Percentiles rank a stretch among this genome's conserved stretches.
Conservation (phyloP, 257 asterid genomes). For the Jaltomata sinuosa region DNA sequence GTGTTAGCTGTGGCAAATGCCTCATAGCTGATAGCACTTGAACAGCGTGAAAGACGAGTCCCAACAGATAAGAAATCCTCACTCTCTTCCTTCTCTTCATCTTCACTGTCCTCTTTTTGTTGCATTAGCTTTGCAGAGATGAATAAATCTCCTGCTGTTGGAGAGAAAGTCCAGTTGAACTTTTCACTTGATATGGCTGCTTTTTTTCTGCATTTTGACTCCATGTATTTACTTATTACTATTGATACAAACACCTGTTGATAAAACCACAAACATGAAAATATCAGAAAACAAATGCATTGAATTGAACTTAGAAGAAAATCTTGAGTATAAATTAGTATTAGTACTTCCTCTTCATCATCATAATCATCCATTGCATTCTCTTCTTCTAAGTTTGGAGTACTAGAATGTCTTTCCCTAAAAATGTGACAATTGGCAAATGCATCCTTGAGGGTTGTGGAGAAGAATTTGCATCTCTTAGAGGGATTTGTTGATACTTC, state of each 20-base stretch:
- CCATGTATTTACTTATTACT: slow-evolving; percentile 55
- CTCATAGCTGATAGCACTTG: slow-evolving; percentile 41
- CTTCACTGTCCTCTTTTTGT: neutral
- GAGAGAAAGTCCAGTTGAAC: slow-evolving; percentile 47
- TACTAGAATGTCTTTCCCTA: slow-evolving; percentile 22
- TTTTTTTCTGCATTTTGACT: slow-evolving; percentile 43
- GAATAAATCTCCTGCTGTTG: slow-evolving; percentile 24
- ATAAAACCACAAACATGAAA: neutral
- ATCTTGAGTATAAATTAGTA: neutral
- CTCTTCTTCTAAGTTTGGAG: slow-evolving; percentile 28
- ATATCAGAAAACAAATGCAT: neutral
- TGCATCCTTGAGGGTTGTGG: slow-evolving; percentile 39
- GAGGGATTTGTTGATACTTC: slow-evolving; percentile 26
- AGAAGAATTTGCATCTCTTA: slow-evolving; percentile 45
- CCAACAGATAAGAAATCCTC: slow-evolving; percentile 32
- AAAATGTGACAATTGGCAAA: slow-evolving; percentile 40
- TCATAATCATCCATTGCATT: slow-evolving; percentile 27
- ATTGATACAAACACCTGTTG: slow-evolving; percentile 66
- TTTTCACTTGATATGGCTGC: slow-evolving; percentile 17
- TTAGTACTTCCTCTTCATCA: slow-evolving; percentile 58
- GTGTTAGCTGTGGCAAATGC: slow-evolving; percentile 47
- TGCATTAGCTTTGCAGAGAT: neutral
- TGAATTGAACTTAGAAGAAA: neutral
- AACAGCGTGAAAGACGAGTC: slow-evolving; percentile 39
- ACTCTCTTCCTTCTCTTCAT: slow-evolving; percentile 18